A percentile compares a stretch with the other conserved stretches of the same genome.
These are phyloP conservation scores for Candida stauntonica DNA, from an alignment of 805 yeast genomes.

Conservation along the genomic window DNA sequence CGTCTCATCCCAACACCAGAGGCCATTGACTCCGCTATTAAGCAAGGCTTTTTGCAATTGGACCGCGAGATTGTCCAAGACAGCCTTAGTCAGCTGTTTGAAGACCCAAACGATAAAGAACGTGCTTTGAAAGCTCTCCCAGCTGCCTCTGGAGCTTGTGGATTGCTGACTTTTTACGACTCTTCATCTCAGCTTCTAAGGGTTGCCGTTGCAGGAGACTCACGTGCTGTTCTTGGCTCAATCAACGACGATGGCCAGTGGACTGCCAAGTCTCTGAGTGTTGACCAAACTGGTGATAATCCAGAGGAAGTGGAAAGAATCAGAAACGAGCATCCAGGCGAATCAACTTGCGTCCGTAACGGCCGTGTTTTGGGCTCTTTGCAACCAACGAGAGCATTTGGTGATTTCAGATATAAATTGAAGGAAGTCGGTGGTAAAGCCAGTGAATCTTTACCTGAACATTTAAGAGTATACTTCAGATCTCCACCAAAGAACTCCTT, in stretches of 20 bases:
- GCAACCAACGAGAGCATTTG: constrained; percentile 96
- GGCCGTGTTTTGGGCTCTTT: constrained; percentile 91
- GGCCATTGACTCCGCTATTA: constrained; percentile 73
- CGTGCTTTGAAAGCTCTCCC: constrained; percentile 70
- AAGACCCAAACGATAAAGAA: constrained; percentile 55
- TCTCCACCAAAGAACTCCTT: constrained; percentile 64
- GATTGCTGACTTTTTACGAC: constrained; percentile 81
- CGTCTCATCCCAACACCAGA: constrained; percentile 65
- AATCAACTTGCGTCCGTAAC: constrained; percentile 65
- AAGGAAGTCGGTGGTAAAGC: constrained; percentile 44
- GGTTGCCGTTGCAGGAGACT: constrained; percentile 96
- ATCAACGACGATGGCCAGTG: constrained; percentile 61
- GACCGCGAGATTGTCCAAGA: constrained; percentile 85
- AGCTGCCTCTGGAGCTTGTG: constrained; percentile 94
- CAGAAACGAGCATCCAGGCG: constrained; percentile 85
- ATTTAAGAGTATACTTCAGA: constrained; percentile 78
- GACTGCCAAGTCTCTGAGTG: constrained; percentile 82
- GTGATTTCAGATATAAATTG: constrained; percentile 93
- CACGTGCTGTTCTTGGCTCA: constrained; percentile 84
- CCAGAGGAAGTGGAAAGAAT: constrained; percentile 82
- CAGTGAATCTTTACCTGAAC: constrained; percentile 61
- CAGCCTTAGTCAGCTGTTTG: constrained; percentile 64
- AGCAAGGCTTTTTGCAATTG: constrained; percentile 71
- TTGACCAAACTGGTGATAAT: constrained; percentile 94
- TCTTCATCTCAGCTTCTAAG: constrained; percentile 64